Conservation (phyloP, 176 grass and related monocot species). For the Raddia guianensis region DNA sequence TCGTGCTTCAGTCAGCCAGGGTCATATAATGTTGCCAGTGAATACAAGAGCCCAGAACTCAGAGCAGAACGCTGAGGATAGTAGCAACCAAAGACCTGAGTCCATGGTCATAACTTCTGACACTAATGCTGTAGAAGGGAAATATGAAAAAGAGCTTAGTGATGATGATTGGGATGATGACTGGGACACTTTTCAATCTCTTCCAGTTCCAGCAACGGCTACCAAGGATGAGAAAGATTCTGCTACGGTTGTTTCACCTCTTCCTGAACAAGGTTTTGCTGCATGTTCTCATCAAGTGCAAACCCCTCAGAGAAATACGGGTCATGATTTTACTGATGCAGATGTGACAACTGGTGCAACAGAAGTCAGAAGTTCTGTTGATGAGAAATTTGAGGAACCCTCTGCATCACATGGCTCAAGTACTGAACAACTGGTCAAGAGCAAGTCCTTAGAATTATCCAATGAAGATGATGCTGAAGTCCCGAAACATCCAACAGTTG, state of each 20-base stretch:
- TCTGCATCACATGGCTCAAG: conserved; percentile 34
- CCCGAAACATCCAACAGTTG: conserved; percentile 25
- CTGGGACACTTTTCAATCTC: conserved; percentile 92
- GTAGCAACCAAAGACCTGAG: conserved; percentile 38
- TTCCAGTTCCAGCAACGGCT: conserved; percentile 64
- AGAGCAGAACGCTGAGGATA: conserved; percentile 46
- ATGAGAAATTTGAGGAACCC: conserved; percentile 33
- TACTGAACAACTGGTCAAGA: conserved; percentile 23
- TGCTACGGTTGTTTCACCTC: conserved; percentile 36
- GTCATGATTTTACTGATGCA: too few species aligned
- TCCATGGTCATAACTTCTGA: conserved; percentile 34
- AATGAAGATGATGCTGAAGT: conserved; percentile 37
- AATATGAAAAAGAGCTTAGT: conserved; percentile 48
- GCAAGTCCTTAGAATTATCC: conserved; percentile 31
- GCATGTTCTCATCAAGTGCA: conserved; percentile 35
- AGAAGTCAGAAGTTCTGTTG: conserved; percentile 24
- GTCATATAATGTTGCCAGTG: conserved; percentile 42
- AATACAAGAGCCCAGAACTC: conserved; percentile 46
- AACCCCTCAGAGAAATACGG: conserved; percentile 28
- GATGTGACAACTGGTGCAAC: conserved; percentile 17
- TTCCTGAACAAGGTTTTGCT: conserved; percentile 18
- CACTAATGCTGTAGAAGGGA: conserved; percentile 39
- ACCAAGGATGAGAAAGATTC: conserved; percentile 35
- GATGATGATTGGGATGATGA: conserved; percentile 75
- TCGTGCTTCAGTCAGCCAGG: conserved; percentile 76